Conservation (phyloP, 2,329 filamentous ascomycete species). For the Aspergillus novofumigatus region DNA sequence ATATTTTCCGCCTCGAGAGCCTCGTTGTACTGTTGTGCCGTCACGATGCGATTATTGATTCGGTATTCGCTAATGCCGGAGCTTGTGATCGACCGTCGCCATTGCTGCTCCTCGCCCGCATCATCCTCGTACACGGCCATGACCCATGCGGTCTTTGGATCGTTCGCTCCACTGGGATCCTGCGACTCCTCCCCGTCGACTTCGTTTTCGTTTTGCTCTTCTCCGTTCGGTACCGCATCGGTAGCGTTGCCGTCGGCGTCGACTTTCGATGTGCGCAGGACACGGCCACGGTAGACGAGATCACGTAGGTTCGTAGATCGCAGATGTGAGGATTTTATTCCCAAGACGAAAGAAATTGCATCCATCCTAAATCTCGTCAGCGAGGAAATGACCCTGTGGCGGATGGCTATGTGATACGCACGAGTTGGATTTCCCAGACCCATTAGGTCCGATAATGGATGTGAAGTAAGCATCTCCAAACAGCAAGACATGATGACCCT, state of each 20-base stretch:
- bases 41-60: slow-evolving; percentile 88
- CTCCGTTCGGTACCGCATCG: slow-evolving; percentile 58
- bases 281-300: slow-evolving; percentile 90
- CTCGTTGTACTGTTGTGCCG: slow-evolving; percentile 88
- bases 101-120: slow-evolving; percentile 87
- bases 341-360: slow-evolving; percentile 96
- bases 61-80: slow-evolving; percentile 89
- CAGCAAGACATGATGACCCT: slow-evolving; percentile 87
- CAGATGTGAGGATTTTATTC: slow-evolving; percentile 97
- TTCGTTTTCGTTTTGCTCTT: slow-evolving; percentile 56
- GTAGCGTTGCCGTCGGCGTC: slow-evolving; percentile 75
- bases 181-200: slow-evolving; percentile 59
- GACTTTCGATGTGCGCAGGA: slow-evolving; percentile 86
- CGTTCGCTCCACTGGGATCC: slow-evolving; percentile 54
- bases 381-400: neutral
- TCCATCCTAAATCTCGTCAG: slow-evolving; percentile 69
- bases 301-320: slow-evolving; percentile 92
- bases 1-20: slow-evolving; percentile 92
- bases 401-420: slow-evolving; percentile 44
- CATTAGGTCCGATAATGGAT: slow-evolving; percentile 98
- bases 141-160: slow-evolving; percentile 95
- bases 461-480: slow-evolving; percentile 99
- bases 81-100: slow-evolving; percentile 92
- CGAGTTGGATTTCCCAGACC: slow-evolving; percentile 98
- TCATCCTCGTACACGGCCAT: slow-evolving; percentile 99